A percentile compares a stretch with the other conserved stretches of the same genome.
Conservation (phyloP, 306 rosid genomes). For the Rosa rugosa region DNA sequence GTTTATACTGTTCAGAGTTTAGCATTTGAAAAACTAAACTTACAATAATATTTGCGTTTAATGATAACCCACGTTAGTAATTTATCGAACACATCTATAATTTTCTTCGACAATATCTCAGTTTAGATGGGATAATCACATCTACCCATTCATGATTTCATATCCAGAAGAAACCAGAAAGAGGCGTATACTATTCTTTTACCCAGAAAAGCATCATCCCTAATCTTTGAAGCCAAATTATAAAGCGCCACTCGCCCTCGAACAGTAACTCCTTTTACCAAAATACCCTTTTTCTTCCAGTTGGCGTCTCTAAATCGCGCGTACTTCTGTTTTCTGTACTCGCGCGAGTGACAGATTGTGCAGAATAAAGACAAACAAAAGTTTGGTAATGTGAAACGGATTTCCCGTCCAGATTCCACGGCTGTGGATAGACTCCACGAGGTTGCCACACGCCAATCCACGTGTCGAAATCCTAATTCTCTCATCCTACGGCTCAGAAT, state of each 20-base stretch:
- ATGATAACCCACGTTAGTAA: no score
- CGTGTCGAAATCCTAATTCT: not conserved
- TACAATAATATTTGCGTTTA: no score
- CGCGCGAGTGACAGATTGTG: conserved; percentile 2
- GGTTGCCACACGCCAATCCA: conserved; percentile 61
- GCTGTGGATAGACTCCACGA: conserved; percentile 39
- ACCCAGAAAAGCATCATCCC: not conserved
- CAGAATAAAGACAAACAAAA: not conserved
- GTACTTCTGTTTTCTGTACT: not conserved
- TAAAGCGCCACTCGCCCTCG: not conserved
- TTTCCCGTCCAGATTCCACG: conserved; percentile 16
- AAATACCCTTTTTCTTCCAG: not conserved
- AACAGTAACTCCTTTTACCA: not conserved
- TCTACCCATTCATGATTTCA: not conserved
- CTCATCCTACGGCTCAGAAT: conserved; percentile 30
- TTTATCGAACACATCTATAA: no score
- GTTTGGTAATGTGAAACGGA: conserved; percentile 27
- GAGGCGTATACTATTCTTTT: not conserved
- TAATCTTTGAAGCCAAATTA: no score
- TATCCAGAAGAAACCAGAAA: not conserved
- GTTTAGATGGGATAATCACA: no score
- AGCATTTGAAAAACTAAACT: no score
- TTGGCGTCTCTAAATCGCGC: not conserved
- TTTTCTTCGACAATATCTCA: no score
- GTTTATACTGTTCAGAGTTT: no score